Conservation (phyloP, 2,329 filamentous ascomycete species). For the Colletotrichum karsti region DNA sequence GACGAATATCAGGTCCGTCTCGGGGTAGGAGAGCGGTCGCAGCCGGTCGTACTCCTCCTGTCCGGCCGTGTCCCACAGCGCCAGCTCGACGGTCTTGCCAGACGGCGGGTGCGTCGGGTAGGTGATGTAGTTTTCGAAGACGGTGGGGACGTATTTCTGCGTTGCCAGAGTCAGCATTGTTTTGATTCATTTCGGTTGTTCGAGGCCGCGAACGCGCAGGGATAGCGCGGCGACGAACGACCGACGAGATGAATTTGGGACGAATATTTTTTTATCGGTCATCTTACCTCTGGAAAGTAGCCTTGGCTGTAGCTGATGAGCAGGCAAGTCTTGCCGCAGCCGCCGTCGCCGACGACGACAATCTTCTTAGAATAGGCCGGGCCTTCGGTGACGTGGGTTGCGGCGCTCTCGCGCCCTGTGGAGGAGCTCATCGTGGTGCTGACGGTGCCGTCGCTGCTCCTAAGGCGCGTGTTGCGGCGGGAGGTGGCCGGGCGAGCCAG, state of each 20-base stretch:
- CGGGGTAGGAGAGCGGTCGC: constrained; percentile 94
- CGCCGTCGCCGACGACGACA: constrained; percentile 96
- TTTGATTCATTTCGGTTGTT: constrained; percentile 1
- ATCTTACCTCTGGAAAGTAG: constrained; percentile 93
- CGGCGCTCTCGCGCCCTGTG: constrained; percentile 79
- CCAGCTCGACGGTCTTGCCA: constrained; percentile 95
- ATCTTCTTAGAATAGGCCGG: constrained; percentile 99
- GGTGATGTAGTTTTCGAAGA: constrained; percentile 99
- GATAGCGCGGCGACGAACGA: background rate
- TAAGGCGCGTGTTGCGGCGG: constrained; percentile 60
- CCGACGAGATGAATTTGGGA: background rate
- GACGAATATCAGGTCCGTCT: constrained; percentile 97
- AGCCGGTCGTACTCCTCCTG: constrained; percentile 99
- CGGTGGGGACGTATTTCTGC: constrained; percentile 99
- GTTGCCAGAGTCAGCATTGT: constrained; percentile 17
- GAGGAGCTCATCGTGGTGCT: constrained; percentile 84
- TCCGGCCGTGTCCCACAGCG: constrained; percentile 97
- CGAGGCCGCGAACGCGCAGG: background rate
- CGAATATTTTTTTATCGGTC: background rate
- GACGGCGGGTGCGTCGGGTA: constrained; percentile 88
- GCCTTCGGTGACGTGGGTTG: constrained; percentile 87
- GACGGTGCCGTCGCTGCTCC: constrained; percentile 89
- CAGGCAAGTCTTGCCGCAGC: constrained; percentile 97
- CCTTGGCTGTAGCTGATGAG: constrained; percentile 99
- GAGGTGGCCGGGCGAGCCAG: constrained; percentile 30